Percentiles rank a stretch among this genome's conserved stretches.
phyloP scores from a whole-genome alignment of 768 basidiomycete genomes.

The Auricularia sp. region DNA sequence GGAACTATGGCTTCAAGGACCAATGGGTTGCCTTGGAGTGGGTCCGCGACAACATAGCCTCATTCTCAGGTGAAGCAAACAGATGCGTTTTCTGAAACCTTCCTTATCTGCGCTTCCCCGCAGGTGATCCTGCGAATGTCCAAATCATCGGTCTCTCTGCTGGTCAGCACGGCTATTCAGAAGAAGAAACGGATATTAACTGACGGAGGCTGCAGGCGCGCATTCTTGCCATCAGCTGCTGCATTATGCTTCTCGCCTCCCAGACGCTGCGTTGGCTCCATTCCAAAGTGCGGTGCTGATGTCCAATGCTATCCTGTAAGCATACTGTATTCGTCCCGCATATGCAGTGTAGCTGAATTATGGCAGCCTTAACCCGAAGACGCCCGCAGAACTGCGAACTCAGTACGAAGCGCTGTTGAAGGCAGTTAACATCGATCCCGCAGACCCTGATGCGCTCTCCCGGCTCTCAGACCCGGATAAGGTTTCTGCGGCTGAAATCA shows the following conservation, averaged over 20 bases:
- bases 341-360: neutral
- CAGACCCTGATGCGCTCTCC: slow-evolving; percentile 36
- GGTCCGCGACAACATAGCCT: slow-evolving; percentile 54
- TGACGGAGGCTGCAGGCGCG: slow-evolving; percentile 33
- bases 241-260: slow-evolving; percentile 56
- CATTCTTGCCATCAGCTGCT: slow-evolving; percentile 69
- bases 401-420: slow-evolving; percentile 57
- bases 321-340: neutral
- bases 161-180: slow-evolving; percentile 26
- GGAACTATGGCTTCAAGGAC: slow-evolving; percentile 80
- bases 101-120: neutral
- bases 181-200: neutral
- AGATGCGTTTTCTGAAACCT: neutral
- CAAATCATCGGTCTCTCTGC: slow-evolving; percentile 64
- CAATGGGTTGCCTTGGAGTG: slow-evolving; percentile 71
- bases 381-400: slow-evolving; percentile 42
- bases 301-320: slow-evolving; percentile 66
- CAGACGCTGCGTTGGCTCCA: slow-evolving; percentile 44
- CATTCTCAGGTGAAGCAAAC: slow-evolving; percentile 53
- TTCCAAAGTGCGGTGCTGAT: slow-evolving; percentile 58
- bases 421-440: slow-evolving; percentile 45
- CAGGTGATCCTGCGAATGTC: slow-evolving; percentile 52
- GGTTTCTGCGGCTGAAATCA: slow-evolving; percentile 41
- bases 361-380: slow-evolving; percentile 45
- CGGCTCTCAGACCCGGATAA: slow-evolving; percentile 39